Evolutionary conservation across 2,329 filamentous ascomycete species (phyloP).

Genomic region (Xylaria sp.): DNA sequence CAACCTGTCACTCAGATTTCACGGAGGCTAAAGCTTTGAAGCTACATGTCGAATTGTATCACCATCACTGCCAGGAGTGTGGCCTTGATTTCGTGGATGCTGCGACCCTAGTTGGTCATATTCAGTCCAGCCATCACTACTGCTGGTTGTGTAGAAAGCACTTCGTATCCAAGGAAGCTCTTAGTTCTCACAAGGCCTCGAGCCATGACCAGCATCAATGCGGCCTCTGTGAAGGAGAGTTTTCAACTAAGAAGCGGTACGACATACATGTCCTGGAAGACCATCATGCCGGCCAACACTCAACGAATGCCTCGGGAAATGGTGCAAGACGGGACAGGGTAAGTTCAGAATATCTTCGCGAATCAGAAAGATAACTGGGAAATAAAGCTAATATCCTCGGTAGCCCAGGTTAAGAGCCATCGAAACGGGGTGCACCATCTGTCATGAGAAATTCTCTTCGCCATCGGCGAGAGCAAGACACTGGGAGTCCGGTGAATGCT

Average conservation of each 20-base stretch:
- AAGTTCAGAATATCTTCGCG: background rate
- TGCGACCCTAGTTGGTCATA: background rate
- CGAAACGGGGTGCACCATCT: background rate
- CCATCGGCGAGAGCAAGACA: background rate
- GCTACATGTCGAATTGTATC: background rate
- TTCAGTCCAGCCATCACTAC: background rate
- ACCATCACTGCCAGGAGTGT: background rate
- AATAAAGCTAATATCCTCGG: background rate
- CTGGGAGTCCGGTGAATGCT: background rate
- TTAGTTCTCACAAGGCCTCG: background rate
- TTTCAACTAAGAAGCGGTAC: background rate
- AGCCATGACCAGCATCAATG: background rate
- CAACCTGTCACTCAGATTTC: background rate
- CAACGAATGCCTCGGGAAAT: background rate
- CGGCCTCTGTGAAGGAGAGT: background rate
- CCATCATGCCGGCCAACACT: background rate
- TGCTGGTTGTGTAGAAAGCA: background rate
- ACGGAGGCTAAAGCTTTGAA: background rate
- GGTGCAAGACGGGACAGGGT: background rate
- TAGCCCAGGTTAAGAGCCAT: background rate
- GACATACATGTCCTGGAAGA: background rate
- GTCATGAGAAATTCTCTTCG: background rate
- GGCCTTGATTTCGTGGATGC: background rate
- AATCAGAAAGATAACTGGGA: background rate
- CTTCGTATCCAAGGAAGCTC: background rate